phyloP scores from a whole-genome alignment of 345 rosid species.

The Raphanus raphanistrum region DNA sequence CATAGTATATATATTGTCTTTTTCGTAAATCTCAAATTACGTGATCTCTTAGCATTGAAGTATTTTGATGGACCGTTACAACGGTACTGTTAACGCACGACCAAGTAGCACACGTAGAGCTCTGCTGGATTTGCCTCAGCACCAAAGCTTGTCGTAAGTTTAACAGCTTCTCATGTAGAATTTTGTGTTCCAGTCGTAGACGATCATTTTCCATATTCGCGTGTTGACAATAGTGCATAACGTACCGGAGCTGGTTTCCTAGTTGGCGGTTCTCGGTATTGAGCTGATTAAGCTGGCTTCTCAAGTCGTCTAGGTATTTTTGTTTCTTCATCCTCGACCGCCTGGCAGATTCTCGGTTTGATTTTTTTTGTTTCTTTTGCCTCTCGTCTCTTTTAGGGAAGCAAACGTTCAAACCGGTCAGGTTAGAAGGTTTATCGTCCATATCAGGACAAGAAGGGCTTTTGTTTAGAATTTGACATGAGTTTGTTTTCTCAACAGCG shows the following conservation, averaged over 20 bases:
- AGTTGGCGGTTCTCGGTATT: conserved; percentile 61
- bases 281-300: conserved; percentile 66
- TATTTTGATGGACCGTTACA: conserved; percentile 42
- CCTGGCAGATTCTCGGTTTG: conserved; percentile 90
- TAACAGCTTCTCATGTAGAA: conserved; percentile 58
- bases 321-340: conserved; percentile 81
- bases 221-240: conserved; percentile 45
- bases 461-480: conserved; percentile 27
- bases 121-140: conserved; percentile 55
- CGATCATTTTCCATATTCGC: conserved; percentile 54
- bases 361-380: conserved; percentile 63
- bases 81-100: conserved; percentile 45
- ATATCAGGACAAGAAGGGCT: conserved; percentile 41
- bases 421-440: conserved; percentile 36
- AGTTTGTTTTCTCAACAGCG: conserved; percentile 44
- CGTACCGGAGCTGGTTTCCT: conserved; percentile 50
- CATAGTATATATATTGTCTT: neutral
- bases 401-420: neutral
- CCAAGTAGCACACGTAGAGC: conserved; percentile 49
- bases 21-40: conserved; percentile 12
- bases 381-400: conserved; percentile 48
- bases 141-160: conserved; percentile 50
- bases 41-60: conserved; percentile 53
- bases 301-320: conserved; percentile 69
- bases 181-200: conserved; percentile 55